Base-by-base conservation (phyloP, 2,329 filamentous ascomycete genomes). In the Aspergillus brasiliensis region DNA sequence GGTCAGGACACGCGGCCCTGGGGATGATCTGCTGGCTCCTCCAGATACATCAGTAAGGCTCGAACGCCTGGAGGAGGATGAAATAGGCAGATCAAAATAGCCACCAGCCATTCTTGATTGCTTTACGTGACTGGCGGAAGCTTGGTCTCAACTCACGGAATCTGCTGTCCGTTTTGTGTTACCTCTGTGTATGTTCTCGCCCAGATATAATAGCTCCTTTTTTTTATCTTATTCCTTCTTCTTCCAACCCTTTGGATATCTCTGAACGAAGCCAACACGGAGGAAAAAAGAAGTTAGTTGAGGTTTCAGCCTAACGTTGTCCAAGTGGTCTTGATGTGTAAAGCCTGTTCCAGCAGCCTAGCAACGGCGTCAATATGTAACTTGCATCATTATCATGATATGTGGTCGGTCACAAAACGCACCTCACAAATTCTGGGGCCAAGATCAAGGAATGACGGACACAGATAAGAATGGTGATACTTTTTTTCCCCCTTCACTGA, bases 61-160 rank as follows among this genome's bases (percentile, higher is more conserved):
- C 25, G 65, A 65, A 40, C 62, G 71, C 57, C 68, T 62, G 51
- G 68, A 61, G 51, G 61, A 72, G 46, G 67, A 62, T 51, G 65
- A 60, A 37, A 67, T 63, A 17, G 71, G 71, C 52, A 73, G 66
- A 60, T 75, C 68, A 62, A 74, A 73, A 63, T 73, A 74, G 46
- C 71, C 71, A 59, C 72, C 71, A 52, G 66, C 73, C 73, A 75
- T 75, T 62, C 48, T 64, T 57, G 61, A 55, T 56, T 52, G 49
- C 57, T 60, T 59, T 60, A 57, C 53, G 49, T 44, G 59, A 38
- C 49, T 31, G 34, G 56, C 38, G 23, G 37, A 28, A 58, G 51
- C 47, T 34, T 31, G 28, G 49, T 47, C 46, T 38, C 42, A 58
- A 58, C 37, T 49, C 46, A 23, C 56, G 46, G 51, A 57, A 54